Evolutionary conservation across 495 filamentous ascomycete species (phyloP), one percentile per base, ranked within the genome.

Genomic region (Penicillium mononematosum): DNA sequence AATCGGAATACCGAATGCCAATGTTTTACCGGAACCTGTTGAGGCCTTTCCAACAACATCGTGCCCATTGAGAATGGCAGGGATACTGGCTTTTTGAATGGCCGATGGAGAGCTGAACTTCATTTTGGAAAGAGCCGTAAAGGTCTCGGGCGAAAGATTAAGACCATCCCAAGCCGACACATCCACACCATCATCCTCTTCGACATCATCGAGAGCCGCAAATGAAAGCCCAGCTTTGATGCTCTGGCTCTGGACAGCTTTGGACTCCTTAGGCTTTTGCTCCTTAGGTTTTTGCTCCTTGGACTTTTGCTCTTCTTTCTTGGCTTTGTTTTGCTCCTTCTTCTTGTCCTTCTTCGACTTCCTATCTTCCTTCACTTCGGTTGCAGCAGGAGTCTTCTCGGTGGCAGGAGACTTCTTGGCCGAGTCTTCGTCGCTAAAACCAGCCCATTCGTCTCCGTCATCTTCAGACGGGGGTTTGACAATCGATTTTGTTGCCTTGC

Each of bases 41-140:
- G 96, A 93, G 52, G 94, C 94, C 46, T 98, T 91, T 47, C 94
- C 94, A 59, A 98, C 85, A 38, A 96, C 88, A 66, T 98, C 94
- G 50, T 93, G 85, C 5, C 90, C 91, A 14, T 89, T 83, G 7
- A 97, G 63, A 42, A 96, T 90, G 44, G 88, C 79, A 1, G 92
- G 90, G 68, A 98, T 92, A 16, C 90, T 81, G 22, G 83, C 74
- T 22, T 75, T 70, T 70, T 96, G 91, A 55, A 98, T 93, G 0
- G 84, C 66, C 0, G 91, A 96, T 7, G 94, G 94, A n/a, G 81
- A 82, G 27, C 75, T 59, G 64, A 97, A 97, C 29, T 83, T 85
- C 55, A 96, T 67, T 58, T 86, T 88, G 1, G 90, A 85, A 8
- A 98, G 71, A n/a, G 89, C 81, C 1, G 84, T 81, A 4, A 94